Evolutionary conservation across 139 green algal genomes (phyloP).

Genomic region (Picochlorum sp.): DNA sequence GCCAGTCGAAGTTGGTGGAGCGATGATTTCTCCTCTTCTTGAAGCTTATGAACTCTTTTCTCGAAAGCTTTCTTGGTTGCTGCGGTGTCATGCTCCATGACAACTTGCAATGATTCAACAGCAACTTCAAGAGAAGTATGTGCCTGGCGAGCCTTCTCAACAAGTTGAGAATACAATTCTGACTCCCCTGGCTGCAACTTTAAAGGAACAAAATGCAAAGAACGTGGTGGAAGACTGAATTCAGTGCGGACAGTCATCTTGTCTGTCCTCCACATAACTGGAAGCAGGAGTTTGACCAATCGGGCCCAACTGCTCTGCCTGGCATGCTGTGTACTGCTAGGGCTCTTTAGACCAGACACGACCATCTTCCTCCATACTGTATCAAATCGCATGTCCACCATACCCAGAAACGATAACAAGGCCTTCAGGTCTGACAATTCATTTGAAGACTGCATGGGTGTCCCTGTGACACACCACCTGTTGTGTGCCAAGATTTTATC

Average conservation of each 20-base stretch:
- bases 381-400: conserved; percentile 1
- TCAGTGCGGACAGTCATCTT: conserved; percentile 44
- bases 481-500: conserved; percentile 35
- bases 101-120: conserved; percentile 7
- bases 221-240: conserved; percentile 46
- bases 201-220: conserved; percentile 19
- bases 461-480: conserved; percentile 67
- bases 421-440: conserved; percentile 80
- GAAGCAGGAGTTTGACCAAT: conserved; percentile 44
- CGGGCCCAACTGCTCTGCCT: conserved; percentile 5
- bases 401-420: conserved; percentile 71
- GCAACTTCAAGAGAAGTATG: neutral
- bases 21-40: conserved; percentile 14
- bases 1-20: conserved; percentile 53
- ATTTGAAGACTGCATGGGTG: conserved; percentile 58
- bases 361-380: neutral
- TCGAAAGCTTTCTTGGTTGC: neutral
- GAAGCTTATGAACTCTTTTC: neutral
- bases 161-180: conserved; percentile 22
- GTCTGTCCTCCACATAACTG: conserved; percentile 69
- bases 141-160: neutral
- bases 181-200: conserved; percentile 20
- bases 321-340: neutral
- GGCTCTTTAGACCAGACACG: neutral
- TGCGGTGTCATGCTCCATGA: neutral